Conservation (phyloP, 176 grass and related monocot genomes). For the Phragmites australis region DNA sequence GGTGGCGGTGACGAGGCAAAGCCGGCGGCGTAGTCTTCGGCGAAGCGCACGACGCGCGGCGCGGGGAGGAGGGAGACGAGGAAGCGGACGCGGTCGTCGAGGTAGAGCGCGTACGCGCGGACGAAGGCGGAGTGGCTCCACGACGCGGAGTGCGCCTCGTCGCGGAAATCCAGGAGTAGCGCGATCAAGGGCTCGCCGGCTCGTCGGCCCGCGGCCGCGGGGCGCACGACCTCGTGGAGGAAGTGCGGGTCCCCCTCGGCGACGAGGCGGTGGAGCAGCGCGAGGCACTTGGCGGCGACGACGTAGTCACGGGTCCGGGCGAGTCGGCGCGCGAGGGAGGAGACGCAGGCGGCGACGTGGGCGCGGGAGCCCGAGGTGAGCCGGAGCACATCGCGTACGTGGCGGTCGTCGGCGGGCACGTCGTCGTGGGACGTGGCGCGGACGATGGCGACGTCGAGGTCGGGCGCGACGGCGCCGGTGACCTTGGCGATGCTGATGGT, state of each 20-base stretch:
- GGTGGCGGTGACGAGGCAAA: not conserved
- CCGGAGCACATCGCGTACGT: conserved; percentile 47
- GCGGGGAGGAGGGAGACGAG: conserved; percentile 41
- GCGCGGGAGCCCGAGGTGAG: conserved; percentile 41
- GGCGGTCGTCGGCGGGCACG: conserved; percentile 56
- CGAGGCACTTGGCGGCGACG: conserved; percentile 73
- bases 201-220: conserved; percentile 19
- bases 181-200: conserved; percentile 51
- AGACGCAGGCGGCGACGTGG: conserved; percentile 44
- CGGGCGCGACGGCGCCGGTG: conserved; percentile 46
- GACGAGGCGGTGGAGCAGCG: conserved; percentile 71
- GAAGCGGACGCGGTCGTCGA: conserved; percentile 67
- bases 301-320: conserved; percentile 70
- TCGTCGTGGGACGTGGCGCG: conserved; percentile 74
- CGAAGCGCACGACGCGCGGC: conserved; percentile 32
- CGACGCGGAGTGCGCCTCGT: conserved; percentile 76
- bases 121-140: conserved; percentile 86
- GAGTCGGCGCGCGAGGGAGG: conserved; percentile 58
- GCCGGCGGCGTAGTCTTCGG: not conserved
- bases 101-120: conserved; percentile 68
- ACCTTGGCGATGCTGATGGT: conserved; percentile 82
- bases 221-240: conserved; percentile 59
- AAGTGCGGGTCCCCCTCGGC: conserved; percentile 49
- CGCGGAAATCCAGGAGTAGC: conserved; percentile 64
- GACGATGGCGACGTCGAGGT: conserved; percentile 78